A percentile compares a stretch with the other conserved stretches of the same genome.
These are phyloP conservation scores for Bassia scoparia DNA, from an alignment of 148 eudicot genomes.

Conservation along the genomic window DNA sequence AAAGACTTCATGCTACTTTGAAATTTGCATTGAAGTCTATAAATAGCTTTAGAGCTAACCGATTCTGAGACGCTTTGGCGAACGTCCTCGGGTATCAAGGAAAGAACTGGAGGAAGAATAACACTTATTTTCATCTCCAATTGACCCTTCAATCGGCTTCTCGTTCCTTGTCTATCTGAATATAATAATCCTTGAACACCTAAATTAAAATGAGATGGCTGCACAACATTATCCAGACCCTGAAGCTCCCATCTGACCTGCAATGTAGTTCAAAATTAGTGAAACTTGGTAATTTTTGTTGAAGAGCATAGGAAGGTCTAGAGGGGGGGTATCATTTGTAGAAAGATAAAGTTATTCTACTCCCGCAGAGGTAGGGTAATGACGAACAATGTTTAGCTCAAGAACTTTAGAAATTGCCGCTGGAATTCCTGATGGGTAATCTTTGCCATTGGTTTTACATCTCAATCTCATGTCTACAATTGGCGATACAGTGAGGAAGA, in stretches of 20 bases:
- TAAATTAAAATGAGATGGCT: conserved; percentile 64
- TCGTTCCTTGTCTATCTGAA: conserved; percentile 54
- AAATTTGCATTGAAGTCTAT: background rate
- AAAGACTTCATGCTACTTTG: too few species aligned
- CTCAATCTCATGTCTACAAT: conserved; percentile 79
- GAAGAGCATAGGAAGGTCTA: background rate
- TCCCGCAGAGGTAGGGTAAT: conserved; percentile 6
- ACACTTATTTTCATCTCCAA: conserved; percentile 68
- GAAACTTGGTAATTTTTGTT: background rate
- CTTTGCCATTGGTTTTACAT: conserved; percentile 55
- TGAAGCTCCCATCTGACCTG: conserved; percentile 88
- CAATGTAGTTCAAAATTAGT: background rate
- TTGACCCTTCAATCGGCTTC: conserved; percentile 67
- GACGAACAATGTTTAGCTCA: conserved; percentile 79
- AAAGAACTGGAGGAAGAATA: conserved; percentile 58
- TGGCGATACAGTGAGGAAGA: conserved; percentile 59
- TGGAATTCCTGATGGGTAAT: conserved; percentile 73
- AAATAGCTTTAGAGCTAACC: conserved; percentile 33
- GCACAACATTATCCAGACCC: conserved; percentile 62
- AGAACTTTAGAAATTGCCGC: conserved; percentile 55
- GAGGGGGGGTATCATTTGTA: background rate
- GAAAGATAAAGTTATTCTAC: background rate
- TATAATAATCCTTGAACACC: conserved; percentile 68
- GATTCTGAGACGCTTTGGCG: conserved; percentile 57
- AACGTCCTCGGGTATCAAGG: conserved; percentile 62